Base-by-base conservation (phyloP, 257 asterid species). In the Nicotiana paniculata region DNA sequence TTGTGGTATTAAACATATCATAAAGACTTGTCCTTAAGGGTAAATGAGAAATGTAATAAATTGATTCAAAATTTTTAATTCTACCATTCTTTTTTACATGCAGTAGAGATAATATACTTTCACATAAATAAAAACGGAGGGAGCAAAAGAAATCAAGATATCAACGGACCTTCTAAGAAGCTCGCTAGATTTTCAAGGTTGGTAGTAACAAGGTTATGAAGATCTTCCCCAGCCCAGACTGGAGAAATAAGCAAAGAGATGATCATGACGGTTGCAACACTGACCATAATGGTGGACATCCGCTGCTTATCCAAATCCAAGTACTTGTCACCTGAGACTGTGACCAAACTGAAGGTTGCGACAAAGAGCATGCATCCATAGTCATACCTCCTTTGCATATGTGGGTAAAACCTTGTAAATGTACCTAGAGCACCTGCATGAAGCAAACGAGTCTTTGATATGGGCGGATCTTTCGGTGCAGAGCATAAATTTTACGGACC, bases 161-260 rank as follows among this genome's bases (percentile, higher is more conserved):
- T 63, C 30, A 18, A 63, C 77, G 0, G 43, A 91, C 98, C 97
- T 88, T 95, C 86, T 43, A 93, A 83, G 77, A 88, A 91, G 28
- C 33, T 81, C 32, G 90, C 96, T 54, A 95, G 83, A 32, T 93
- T 92, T 32, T 89, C 90, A 7, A 95, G 51, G 80, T 92, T 93
- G 6, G 72, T 68, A 79, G 90, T 85, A 48, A 86, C 37, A n/a
- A 86, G 61, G 28, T 82, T 81, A 70, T 95, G 98, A 80, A 93
- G 78, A 87, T 95, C 97, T 61, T 87, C 88, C 12, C 98, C 98
- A 35, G 98, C 97, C 98, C 97, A 95, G 17, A 89, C 97, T 4
- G 98, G 98, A 81, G 77, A 85, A 51, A 89, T 37, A 82, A 86
- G 86, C 32, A 91, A 28, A 81, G 97, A 95, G 72, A 89, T 85